Base-by-base conservation (phyloP, 176 grass and related monocot genomes). In the Melocanna baccifera region DNA sequence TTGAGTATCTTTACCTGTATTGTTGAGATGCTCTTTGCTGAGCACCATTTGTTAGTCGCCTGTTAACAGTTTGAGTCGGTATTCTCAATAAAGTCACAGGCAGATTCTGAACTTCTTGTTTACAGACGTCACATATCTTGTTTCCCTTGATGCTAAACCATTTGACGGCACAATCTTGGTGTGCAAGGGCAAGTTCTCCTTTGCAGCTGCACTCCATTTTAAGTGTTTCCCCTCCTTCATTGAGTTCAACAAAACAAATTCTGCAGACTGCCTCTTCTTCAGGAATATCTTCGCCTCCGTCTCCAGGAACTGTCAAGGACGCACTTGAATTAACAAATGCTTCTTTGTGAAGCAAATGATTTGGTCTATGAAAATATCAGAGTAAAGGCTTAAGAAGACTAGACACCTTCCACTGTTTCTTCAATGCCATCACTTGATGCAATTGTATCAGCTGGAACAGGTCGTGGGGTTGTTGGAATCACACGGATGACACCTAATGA, bases 201-300 rank as follows among this genome's bases (percentile, higher is more conserved):
- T 99, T 99, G 91, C 96, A 99, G 64, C 93, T 96, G 78, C 96
- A 99, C 69, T 99, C 96, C 96, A 99, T 86, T 92, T 99, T 99
- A 86, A 99, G 85, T 80, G 96, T 99, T 92, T 99, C 96, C 30
- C 93, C 96, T 69, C 93, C 93, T 92, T 99, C 96, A 5, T 92
- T 87, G 19, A 99, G 93, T 79, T 99, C 93, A 81, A 99, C 81
- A 20, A 99, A 47, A 89, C 96, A 99, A 73, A 99, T 99, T 75
- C 96, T 91, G 75, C 96, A 99, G 55, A 99, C 93, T 30, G 96
- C 96, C 84, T 99, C 96, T 85, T 99, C 96, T 89, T 96, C 96
- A 66, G 88, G 96, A 81, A 99, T 99, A 87, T 99, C 93, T 96
- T 99, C 90, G 15, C 91, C 89, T 86, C 79, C 91, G 73, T 96